These are phyloP conservation scores for Asterionellopsis glacialis DNA, from an alignment of 108 stramenopile genomes.

Conservation along the genomic window DNA sequence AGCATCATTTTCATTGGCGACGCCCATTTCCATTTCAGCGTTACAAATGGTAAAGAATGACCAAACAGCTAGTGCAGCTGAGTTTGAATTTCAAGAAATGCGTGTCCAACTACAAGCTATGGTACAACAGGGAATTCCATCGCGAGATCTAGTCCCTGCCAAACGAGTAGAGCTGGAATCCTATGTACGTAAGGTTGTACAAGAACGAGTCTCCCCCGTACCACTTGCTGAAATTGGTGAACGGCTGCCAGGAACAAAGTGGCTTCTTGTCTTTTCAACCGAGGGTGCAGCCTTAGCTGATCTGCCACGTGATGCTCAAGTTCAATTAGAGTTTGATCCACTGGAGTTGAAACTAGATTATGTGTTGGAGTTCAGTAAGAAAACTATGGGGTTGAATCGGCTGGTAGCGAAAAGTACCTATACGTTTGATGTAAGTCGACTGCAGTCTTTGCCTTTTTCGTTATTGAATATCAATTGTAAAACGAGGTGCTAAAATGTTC, in stretches of 20 bases:
- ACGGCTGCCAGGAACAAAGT: conserved; percentile 36
- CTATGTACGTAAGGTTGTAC: conserved; percentile 43
- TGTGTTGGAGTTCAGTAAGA: conserved; percentile 51
- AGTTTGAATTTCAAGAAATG: conserved; percentile 79
- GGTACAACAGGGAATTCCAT: conserved; percentile 27
- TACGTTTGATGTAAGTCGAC: conserved; percentile 47
- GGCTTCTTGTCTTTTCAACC: conserved; percentile 63
- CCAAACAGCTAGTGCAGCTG: conserved; percentile 6
- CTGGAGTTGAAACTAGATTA: conserved; percentile 48
- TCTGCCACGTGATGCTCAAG: conserved; percentile 55
- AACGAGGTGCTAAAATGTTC: background rate
- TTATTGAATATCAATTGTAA: background rate
- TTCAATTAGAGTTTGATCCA: conserved; percentile 43
- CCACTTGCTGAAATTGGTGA: conserved; percentile 30
- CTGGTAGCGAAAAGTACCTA: conserved; percentile 55
- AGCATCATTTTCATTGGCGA: too few relatives aligned
- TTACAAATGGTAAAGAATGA: too few relatives aligned
- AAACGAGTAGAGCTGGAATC: conserved; percentile 46
- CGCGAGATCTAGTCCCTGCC: conserved; percentile 27
- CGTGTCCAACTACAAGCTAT: conserved; percentile 59
- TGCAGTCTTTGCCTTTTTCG: background rate
- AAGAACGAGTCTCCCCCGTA: conserved; percentile 32
- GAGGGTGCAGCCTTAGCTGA: conserved; percentile 24
- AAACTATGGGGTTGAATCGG: conserved; percentile 50
- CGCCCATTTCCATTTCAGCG: too few relatives aligned